phyloP scores from a whole-genome alignment of 768 basidiomycete species.

The Xerocomellus intermedius region DNA sequence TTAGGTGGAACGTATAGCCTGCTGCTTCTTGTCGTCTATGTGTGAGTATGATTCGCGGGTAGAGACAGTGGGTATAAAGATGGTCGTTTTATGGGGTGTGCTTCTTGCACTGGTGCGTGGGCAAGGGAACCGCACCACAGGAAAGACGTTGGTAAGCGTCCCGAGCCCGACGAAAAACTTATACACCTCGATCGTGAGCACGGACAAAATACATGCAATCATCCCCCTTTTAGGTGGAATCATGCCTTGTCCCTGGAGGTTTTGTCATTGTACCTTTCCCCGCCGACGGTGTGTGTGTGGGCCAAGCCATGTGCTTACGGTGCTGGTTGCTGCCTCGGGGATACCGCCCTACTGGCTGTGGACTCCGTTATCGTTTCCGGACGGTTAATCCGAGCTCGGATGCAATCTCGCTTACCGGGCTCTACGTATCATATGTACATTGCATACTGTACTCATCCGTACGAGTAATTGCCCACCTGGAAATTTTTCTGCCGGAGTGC shows the following conservation, averaged over 20 bases:
- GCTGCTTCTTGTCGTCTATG: neutral
- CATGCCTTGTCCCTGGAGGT: neutral
- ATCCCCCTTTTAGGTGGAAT: slow-evolving; percentile 2
- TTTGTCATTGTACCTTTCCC: slow-evolving; percentile 1
- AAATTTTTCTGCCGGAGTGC: neutral
- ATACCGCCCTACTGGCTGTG: neutral
- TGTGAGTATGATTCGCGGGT: slow-evolving; percentile 2
- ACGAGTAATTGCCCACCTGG: neutral
- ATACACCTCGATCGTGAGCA: slow-evolving; percentile 7
- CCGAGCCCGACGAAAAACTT: neutral
- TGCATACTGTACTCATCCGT: too few relatives aligned
- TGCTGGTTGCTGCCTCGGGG: neutral
- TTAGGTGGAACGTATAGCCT: neutral
- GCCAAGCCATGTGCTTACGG: neutral
- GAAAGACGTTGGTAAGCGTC: neutral
- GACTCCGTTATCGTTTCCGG: neutral
- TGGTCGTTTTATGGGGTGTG: neutral
- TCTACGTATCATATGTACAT: neutral
- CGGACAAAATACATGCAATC: neutral
- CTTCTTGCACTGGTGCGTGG: slow-evolving; percentile 14
- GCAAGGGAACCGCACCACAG: slow-evolving; percentile 7
- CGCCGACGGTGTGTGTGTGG: neutral
- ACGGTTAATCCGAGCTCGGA: neutral
- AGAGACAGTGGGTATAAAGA: neutral
- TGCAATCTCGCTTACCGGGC: neutral